Percentiles rank a stretch among this genome's conserved stretches.
Evolutionary conservation across 106 monocot genomes (phyloP).

Genomic region (Dendrobium nobile): DNA sequence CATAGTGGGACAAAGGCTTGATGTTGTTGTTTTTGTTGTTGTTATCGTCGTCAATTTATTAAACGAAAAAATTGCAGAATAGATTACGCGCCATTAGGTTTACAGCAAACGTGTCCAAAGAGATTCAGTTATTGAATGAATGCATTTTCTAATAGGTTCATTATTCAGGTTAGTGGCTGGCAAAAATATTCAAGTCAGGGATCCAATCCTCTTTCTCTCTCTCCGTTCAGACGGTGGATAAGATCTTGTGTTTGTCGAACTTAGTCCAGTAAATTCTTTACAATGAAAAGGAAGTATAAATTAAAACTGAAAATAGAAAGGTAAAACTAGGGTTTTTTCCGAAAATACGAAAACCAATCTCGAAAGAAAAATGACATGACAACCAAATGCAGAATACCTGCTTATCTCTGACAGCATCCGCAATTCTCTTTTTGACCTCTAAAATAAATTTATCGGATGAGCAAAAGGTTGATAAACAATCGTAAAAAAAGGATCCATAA

Average conservation of each 20-base stretch:
- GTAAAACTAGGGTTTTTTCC: neutral
- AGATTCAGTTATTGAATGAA: too few species aligned
- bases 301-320: neutral
- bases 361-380: neutral
- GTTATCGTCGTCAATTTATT: too few species aligned
- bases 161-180: too few species aligned
- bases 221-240: too few species aligned
- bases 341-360: neutral
- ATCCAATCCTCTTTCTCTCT: too few species aligned
- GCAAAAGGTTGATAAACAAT: neutral
- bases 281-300: neutral
- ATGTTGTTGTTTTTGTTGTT: too few species aligned
- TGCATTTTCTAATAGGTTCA: too few species aligned
- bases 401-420: slow-evolving; percentile 79
- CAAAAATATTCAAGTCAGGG: too few species aligned
- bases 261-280: neutral
- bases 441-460: slow-evolving; percentile 8
- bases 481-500: neutral
- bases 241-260: neutral
- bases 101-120: neutral
- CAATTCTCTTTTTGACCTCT: slow-evolving; percentile 80
- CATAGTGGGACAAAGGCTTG: too few species aligned
- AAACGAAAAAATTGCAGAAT: too few species aligned
- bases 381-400: slow-evolving; percentile 29
- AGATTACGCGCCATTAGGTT: neutral